A percentile compares a stretch with the other conserved stretches of the same genome.
phyloP scores from a whole-genome alignment of 2,329 filamentous ascomycete genomes.

The Cladophialophora immunda region DNA sequence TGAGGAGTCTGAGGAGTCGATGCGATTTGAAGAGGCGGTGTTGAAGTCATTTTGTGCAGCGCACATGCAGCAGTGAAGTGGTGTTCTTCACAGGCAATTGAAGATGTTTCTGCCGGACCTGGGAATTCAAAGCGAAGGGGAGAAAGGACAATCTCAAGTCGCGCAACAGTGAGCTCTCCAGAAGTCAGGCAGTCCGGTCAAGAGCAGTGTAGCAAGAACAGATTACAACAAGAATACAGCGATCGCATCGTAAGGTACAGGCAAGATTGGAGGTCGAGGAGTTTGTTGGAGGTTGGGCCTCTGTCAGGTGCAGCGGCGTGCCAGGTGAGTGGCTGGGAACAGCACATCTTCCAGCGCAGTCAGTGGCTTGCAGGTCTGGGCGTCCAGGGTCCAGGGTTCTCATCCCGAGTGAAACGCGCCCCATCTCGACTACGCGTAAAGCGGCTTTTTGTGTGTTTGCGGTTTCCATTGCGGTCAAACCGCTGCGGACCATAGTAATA shows the following conservation, averaged over 20 bases:
- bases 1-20: constrained; percentile 47
- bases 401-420: background rate
- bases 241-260: background rate
- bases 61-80: constrained; percentile 23
- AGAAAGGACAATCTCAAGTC: background rate
- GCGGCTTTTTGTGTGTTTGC: background rate
- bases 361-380: constrained; percentile 11
- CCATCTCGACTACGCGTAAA: constrained; percentile 4
- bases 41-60: constrained; percentile 51
- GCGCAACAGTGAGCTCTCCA: background rate
- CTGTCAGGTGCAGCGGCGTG: constrained; percentile 5
- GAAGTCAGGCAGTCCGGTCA: background rate
- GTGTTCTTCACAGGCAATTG: constrained; percentile 7
- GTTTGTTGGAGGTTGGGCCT: constrained; percentile 15
- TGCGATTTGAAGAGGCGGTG: constrained; percentile 50
- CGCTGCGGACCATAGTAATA: background rate
- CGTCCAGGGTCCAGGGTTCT: background rate
- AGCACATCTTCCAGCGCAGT: constrained; percentile 1
- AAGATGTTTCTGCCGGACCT: constrained; percentile 12
- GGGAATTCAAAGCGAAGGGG: background rate
- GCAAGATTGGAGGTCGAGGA: constrained; percentile 15
- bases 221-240: constrained; percentile 3
- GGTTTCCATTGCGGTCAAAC: constrained; percentile 3
- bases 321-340: constrained; percentile 19
- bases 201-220: constrained; percentile 1